Evolutionary conservation across 2,329 filamentous ascomycete species (phyloP).

Genomic region (Fusarium papillatum): DNA sequence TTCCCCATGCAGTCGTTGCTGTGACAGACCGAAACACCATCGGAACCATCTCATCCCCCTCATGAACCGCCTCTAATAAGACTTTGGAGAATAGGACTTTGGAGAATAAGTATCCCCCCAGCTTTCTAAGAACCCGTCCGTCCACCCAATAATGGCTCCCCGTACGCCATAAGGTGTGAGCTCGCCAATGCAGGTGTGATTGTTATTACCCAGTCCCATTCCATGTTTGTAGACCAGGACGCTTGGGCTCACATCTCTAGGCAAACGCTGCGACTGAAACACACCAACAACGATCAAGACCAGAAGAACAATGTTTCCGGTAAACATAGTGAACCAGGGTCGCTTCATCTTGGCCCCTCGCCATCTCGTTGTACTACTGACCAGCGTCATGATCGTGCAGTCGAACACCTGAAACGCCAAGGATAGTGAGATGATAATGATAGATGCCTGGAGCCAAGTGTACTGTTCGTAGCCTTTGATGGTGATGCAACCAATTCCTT

Average conservation of each 20-base stretch:
- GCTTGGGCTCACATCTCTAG: not conserved
- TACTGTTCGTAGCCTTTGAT: slow-evolving; percentile 5
- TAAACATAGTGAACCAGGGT: slow-evolving; percentile 12
- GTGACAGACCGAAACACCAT: not conserved
- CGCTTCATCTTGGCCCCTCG: slow-evolving; percentile 10
- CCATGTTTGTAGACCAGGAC: not conserved
- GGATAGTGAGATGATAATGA: slow-evolving; percentile 1
- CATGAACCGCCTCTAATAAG: not conserved
- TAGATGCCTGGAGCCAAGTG: slow-evolving; percentile 1
- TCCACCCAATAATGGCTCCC: slow-evolving; percentile 7
- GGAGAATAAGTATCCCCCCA: slow-evolving; percentile 8
- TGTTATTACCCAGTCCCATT: not conserved
- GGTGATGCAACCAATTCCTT: slow-evolving; percentile 7
- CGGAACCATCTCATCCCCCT: not conserved
- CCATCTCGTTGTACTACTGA: not conserved
- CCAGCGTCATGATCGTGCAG: slow-evolving; percentile 1
- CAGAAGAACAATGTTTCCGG: slow-evolving; percentile 3
- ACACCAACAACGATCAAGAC: slow-evolving; percentile 3
- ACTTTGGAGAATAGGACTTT: slow-evolving; percentile 11
- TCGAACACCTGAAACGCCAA: slow-evolving; percentile 3
- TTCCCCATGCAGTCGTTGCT: not conserved
- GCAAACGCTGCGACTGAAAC: slow-evolving; percentile 2
- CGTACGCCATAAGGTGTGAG: slow-evolving; percentile 5
- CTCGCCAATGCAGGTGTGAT: not conserved
- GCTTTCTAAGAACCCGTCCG: slow-evolving; percentile 7